Evolutionary conservation across 2,329 filamentous ascomycete species (phyloP).

Genomic region (Neopestalotiopsis clavispora): DNA sequence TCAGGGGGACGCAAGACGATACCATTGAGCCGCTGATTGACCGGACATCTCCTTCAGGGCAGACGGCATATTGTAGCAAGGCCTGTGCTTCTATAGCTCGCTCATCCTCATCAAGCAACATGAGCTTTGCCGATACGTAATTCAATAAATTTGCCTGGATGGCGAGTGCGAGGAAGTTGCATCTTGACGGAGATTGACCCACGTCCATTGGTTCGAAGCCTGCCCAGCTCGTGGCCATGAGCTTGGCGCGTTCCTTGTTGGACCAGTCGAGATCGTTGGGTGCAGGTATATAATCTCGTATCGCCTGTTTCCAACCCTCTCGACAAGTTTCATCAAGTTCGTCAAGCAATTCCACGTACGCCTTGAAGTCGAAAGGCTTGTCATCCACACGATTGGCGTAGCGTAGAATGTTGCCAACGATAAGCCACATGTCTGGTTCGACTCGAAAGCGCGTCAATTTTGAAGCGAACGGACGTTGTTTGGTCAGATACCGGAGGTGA

Average conservation of each 20-base stretch:
- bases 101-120: not conserved
- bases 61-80: constrained; percentile 13
- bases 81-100: constrained; percentile 2
- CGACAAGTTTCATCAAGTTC: constrained; percentile 10
- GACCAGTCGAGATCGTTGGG: constrained; percentile 3
- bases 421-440: constrained; percentile 7
- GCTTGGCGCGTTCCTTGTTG: not conserved
- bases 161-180: constrained; percentile 7
- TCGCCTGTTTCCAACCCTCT: not conserved
- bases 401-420: constrained; percentile 1
- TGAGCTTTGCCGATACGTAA: constrained; percentile 10
- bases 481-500: not conserved
- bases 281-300: not conserved
- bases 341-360: constrained; percentile 12
- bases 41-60: constrained; percentile 11
- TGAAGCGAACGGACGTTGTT: not conserved
- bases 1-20: constrained; percentile 14
- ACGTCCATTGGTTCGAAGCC: constrained; percentile 16
- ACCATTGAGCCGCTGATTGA: constrained; percentile 5
- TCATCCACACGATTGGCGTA: constrained; percentile 16
- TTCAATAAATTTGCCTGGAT: constrained; percentile 15
- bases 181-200: constrained; percentile 4
- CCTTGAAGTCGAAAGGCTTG: constrained; percentile 10
- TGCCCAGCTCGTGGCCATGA: constrained; percentile 14
- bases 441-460: not conserved